Conservation (phyloP, 2,329 filamentous ascomycete genomes). For the Beauveria medogensis region DNA sequence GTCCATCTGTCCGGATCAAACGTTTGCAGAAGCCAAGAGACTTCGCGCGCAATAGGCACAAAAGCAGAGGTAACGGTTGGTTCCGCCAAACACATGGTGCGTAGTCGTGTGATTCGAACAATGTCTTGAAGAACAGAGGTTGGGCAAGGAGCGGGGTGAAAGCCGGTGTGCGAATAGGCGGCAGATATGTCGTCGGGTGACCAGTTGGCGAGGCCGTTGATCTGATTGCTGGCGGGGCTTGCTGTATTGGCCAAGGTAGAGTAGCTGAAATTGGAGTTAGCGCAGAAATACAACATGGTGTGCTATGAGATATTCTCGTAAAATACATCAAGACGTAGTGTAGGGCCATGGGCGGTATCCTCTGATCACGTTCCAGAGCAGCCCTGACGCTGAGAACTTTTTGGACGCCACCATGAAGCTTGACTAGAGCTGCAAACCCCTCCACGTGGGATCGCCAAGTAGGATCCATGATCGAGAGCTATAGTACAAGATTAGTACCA, state of each 20-base stretch:
- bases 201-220: constrained; percentile 2
- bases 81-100: neutral
- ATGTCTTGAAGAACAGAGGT: constrained; percentile 7
- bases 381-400: neutral
- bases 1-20: constrained; percentile 1
- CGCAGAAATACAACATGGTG: neutral
- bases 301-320: too few relatives aligned
- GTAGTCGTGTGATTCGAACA: constrained; percentile 5
- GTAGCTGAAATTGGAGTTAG: neutral
- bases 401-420: constrained; percentile 7
- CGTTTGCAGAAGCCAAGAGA: neutral
- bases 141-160: constrained; percentile 3
- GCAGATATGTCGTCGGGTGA: constrained; percentile 1
- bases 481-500: neutral
- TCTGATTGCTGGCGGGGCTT: constrained; percentile 4
- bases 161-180: constrained; percentile 8
- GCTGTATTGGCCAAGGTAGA: constrained; percentile 5
- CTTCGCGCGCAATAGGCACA: constrained; percentile 2
- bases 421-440: constrained; percentile 5
- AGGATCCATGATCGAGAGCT: constrained; percentile 8
- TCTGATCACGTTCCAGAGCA: neutral
- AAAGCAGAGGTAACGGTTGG: neutral
- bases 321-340: constrained; percentile 8
- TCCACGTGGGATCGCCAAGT: constrained; percentile 5
- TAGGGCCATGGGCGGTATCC: neutral